These are phyloP conservation scores for Chrysophaeum taylorii DNA, from an alignment of 352 stramenopile species.

Conservation along the genomic window DNA sequence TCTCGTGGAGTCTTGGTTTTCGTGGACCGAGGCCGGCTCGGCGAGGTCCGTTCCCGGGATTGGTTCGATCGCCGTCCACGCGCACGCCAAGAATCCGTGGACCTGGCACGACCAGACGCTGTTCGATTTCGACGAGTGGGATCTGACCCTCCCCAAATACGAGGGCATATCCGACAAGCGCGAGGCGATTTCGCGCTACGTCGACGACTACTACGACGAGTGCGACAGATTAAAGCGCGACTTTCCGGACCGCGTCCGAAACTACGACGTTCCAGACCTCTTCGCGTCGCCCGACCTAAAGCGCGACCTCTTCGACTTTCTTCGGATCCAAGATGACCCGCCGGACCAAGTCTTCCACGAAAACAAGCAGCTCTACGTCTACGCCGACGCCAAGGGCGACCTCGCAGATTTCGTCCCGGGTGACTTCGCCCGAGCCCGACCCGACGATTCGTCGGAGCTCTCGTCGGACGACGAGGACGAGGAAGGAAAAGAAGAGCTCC, in stretches of 20 bases:
- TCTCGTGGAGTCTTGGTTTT: constrained; percentile 2
- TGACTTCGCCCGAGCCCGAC: neutral
- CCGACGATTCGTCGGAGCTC: neutral
- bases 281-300: neutral
- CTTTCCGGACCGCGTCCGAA: neutral
- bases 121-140: neutral
- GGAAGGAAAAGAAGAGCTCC: neutral
- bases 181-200: neutral
- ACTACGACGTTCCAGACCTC: neutral
- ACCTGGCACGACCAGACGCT: neutral
- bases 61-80: neutral
- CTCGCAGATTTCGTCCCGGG: neutral
- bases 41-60: neutral
- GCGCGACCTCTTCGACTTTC: neutral
- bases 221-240: neutral
- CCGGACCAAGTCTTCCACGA: neutral
- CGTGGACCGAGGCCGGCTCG: constrained; percentile 1
- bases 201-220: neutral
- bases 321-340: neutral
- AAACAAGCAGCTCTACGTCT: constrained; percentile 10
- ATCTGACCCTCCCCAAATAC: constrained; percentile 12
- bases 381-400: neutral
- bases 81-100: neutral
- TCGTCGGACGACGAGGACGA: neutral
- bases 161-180: neutral